Evolutionary conservation across 768 basidiomycete species (phyloP).

Genomic region (Hydnomerulius pinastri): DNA sequence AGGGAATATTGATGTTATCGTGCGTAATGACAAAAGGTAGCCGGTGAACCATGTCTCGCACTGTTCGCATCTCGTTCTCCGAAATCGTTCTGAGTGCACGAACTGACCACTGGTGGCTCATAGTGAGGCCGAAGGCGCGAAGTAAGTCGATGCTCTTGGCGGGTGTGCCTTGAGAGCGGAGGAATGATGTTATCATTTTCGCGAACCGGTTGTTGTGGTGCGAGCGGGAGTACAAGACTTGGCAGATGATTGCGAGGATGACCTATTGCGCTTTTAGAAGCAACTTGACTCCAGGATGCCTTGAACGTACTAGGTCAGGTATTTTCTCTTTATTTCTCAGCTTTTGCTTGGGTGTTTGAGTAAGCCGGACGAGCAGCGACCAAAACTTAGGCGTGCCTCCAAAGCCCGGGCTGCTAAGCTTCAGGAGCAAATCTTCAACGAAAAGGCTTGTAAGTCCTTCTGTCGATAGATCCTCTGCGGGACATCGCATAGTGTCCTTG

Average conservation of each 20-base stretch:
- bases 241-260: conserved; percentile 25
- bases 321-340: background rate
- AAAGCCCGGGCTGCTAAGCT: conserved; percentile 5
- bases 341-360: background rate
- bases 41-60: conserved; percentile 10
- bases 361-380: no score
- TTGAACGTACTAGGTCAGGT: background rate
- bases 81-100: conserved; percentile 1
- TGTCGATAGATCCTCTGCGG: conserved; percentile 2
- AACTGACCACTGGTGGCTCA: conserved; percentile 42
- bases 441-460: background rate
- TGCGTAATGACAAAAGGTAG: conserved; percentile 36
- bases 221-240: conserved; percentile 30
- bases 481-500: background rate
- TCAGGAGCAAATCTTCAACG: conserved; percentile 2
- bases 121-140: conserved; percentile 37
- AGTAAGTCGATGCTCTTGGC: conserved; percentile 41
- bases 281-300: background rate
- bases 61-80: background rate
- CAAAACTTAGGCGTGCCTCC: conserved; percentile 4
- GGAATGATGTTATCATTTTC: conserved; percentile 38
- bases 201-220: conserved; percentile 23
- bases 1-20: conserved; percentile 40
- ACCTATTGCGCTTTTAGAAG: conserved; percentile 17
- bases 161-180: conserved; percentile 38